Percentiles rank a stretch among this genome's conserved stretches.
These are phyloP conservation scores for Taxawa tesnikishii DNA, from an alignment of 2,329 filamentous ascomycete species.

Conservation along the genomic window DNA sequence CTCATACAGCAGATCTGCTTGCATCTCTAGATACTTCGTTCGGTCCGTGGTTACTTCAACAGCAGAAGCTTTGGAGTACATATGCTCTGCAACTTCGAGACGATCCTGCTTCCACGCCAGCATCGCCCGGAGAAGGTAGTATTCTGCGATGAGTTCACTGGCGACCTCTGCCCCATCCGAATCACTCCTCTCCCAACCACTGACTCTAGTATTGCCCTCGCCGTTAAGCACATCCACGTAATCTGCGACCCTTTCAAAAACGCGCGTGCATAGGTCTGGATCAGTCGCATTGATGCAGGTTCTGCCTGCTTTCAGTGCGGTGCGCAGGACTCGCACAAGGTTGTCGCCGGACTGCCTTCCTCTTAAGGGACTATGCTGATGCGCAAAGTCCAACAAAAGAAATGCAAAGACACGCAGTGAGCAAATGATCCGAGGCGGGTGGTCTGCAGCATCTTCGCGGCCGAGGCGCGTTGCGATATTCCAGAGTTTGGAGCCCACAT, in stretches of 20 bases:
- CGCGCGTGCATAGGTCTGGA: slow-evolving; percentile 43
- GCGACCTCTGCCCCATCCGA: slow-evolving; percentile 15
- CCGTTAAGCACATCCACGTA: slow-evolving; percentile 22
- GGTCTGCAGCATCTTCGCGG: slow-evolving; percentile 7
- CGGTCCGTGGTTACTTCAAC: slow-evolving; percentile 30
- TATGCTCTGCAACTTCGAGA: slow-evolving; percentile 65
- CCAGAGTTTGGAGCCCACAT: slow-evolving; percentile 49
- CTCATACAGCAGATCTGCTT: slow-evolving; percentile 58
- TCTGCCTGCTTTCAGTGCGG: slow-evolving; percentile 54
- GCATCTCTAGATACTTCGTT: slow-evolving; percentile 40
- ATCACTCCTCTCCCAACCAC: slow-evolving; percentile 11
- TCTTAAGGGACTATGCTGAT: slow-evolving; percentile 19
- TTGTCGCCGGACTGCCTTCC: slow-evolving; percentile 16
- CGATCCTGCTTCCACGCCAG: slow-evolving; percentile 67
- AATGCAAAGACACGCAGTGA: slow-evolving; percentile 49
- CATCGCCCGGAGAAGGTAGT: slow-evolving; percentile 51
- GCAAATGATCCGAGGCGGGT: slow-evolving; percentile 10
- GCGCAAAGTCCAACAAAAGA: slow-evolving; percentile 50
- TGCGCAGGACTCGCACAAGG: slow-evolving; percentile 46
- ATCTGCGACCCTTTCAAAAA: slow-evolving; percentile 52
- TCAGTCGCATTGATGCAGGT: slow-evolving; percentile 50
- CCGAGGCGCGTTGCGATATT: slow-evolving; percentile 48
- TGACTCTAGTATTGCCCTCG: slow-evolving; percentile 5
- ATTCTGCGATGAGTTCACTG: slow-evolving; percentile 43
- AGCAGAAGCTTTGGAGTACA: slow-evolving; percentile 51